Evolutionary conservation across 495 filamentous ascomycete species (phyloP), one percentile per base, ranked within the genome.

Genomic region (Penicillium manginii): DNA sequence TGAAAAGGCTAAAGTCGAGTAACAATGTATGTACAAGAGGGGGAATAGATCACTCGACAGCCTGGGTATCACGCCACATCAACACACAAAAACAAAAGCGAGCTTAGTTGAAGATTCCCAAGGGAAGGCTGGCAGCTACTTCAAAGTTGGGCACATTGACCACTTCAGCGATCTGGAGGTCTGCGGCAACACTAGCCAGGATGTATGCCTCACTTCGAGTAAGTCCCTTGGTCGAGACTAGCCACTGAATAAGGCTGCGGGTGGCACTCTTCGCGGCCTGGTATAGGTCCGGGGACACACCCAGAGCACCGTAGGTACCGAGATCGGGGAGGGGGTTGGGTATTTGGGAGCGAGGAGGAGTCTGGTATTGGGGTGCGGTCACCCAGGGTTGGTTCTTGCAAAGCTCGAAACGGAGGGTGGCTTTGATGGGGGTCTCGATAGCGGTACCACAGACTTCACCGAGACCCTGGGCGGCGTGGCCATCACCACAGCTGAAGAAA

Each of bases 361-460:
- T 79, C 48, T 71, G 57, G 64, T 75, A 81, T 56, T 81, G 76
- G 29, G 80, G 79, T 12, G 74, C 64, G 11, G 64, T 72, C 22
- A 78, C 61, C 73, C 75, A 82, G 14, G 67, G 61, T 55, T 75
- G 76, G 47, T 69, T 69, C 63, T 81, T 80, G 63, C 70, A 64
- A 18, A 82, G 60, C 9, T 75, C 74, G 26, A 83, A 72, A 18
- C 78, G 74, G 17, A 83, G 57, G 8, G 68, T 74, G 1, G 77
- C 80, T 40, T 70, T 69, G 67, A 83, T 78, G 15, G 75, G 76
- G 19, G 79, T 82, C 70, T 83, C 80, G 63, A 83, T 83, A 50
- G 80, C 80, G 29, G 79, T 81, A 22, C 80, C 80, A 56, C 80
- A 83, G 35, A 81, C 78, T 58, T 83, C 80, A 21, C 80, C 80